Evolutionary conservation across 441 rosid species (phyloP).

Genomic region (Eutrema salsugineum): DNA sequence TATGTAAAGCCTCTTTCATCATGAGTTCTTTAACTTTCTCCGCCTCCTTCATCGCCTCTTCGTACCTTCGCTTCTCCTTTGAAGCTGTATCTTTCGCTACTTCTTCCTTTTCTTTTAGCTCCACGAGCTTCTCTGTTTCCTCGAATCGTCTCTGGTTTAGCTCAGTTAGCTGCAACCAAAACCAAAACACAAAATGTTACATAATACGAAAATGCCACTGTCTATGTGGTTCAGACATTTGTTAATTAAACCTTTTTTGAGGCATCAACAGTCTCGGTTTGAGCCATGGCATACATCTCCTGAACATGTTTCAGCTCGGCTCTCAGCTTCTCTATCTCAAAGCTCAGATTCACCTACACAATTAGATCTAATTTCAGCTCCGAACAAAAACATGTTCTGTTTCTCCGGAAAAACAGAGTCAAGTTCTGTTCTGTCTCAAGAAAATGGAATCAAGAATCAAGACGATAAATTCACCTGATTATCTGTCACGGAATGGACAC

Average conservation of each 20-base stretch:
- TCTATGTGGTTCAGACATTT: not conserved
- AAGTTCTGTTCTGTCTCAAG: not conserved
- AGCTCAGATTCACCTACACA: conserved; percentile 57
- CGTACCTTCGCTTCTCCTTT: conserved; percentile 56
- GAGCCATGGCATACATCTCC: conserved; percentile 83
- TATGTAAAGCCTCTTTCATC: conserved; percentile 61
- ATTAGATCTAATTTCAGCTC: not conserved
- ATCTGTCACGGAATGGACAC: conserved; percentile 38
- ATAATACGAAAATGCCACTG: not conserved
- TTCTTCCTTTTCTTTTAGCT: conserved; percentile 48
- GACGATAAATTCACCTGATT: conserved; percentile 40
- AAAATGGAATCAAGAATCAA: conserved; percentile 3
- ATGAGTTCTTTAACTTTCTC: conserved; percentile 42
- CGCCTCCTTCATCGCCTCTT: conserved; percentile 62
- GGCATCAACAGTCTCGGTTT: conserved; percentile 74
- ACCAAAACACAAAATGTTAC: not conserved
- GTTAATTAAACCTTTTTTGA: conserved; percentile 58
- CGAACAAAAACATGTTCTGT: not conserved
- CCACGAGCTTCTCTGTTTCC: conserved; percentile 60
- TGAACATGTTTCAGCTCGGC: conserved; percentile 76
- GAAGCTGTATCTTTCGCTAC: conserved; percentile 54
- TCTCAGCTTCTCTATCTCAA: conserved; percentile 92
- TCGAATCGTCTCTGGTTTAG: conserved; percentile 46
- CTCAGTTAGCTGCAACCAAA: conserved; percentile 45
- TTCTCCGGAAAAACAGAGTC: not conserved